Evolutionary conservation across 1,284 basidiomycete species (phyloP), one percentile per base, ranked within the genome.

Genomic region (Rhodotorula sp.): DNA sequence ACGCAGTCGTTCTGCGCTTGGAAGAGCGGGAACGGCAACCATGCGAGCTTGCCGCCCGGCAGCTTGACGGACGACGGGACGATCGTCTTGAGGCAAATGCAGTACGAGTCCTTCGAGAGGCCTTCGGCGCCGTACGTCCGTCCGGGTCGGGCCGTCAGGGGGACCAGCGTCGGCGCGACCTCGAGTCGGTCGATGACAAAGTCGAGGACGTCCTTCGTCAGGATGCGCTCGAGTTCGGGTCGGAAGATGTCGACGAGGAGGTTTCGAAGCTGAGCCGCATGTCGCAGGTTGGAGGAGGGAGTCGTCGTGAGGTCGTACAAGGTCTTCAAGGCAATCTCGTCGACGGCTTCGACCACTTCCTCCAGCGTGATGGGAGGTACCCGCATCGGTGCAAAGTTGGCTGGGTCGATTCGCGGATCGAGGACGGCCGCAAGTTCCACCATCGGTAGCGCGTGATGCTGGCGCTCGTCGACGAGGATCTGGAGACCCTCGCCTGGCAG

Each of bases 1-100:
- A 83, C 80, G 67, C 81, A 83, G 34, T 82, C 80, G 72, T 80
- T 79, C 62, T 83, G 81, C 6, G 82, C 81, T 19, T 81, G 78
- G 77, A 82, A 83, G 10, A 84, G 77, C 23, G 77, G 70, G 78
- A 83, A 83, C n/a, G 83, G 81, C 57, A 81, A 72, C 82, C 82
- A 83, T 65, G 67, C 63, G 59, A 73, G 70, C 2, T 80, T 79
- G 58, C 82, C 78, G 15, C 79, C 80, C 57, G 81, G 80, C 1
- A 81, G 79, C 61, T 81, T 81, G 70, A 81, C 79, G 3, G 82
- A 80, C 1, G 81, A 79, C 45, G 83, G 80, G 56, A 83, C 80
- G 67, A 82, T 81, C 5, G 81, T 82, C 72, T 82, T 82, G 66
- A 84, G 80, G 67, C 82, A 79, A 56, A 84, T 77, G 59, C 81